Conservation (phyloP, 768 basidiomycete species). For the Suillus weaverae region DNA sequence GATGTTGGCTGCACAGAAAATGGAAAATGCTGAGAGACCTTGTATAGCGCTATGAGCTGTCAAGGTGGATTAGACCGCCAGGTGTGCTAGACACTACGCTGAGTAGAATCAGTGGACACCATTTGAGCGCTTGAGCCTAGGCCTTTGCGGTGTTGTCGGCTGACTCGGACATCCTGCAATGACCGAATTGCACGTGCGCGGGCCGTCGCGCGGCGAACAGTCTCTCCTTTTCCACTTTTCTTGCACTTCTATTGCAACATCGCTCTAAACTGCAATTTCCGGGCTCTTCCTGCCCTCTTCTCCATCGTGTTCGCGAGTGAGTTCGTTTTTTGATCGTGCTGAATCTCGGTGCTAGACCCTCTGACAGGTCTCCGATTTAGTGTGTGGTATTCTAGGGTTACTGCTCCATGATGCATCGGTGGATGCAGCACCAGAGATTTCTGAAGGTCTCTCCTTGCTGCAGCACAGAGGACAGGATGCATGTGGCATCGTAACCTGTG, state of each 20-base stretch:
- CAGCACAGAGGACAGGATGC: slow-evolving; percentile 99
- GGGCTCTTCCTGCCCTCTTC: neutral
- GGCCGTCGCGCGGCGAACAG: neutral
- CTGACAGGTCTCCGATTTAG: slow-evolving; percentile 26
- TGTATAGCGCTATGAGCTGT: neutral
- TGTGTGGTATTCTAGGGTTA: slow-evolving; percentile 94
- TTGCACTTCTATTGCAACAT: neutral
- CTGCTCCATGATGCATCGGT: slow-evolving; percentile 74
- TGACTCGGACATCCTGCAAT: too few relatives aligned
- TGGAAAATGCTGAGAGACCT: neutral
- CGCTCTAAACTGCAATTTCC: neutral
- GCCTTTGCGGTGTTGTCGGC: too few relatives aligned
- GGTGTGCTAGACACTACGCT: neutral
- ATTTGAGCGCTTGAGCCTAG: too few relatives aligned
- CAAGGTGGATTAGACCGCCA: neutral
- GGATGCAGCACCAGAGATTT: slow-evolving; percentile 85
- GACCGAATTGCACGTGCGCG: neutral
- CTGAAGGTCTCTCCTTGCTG: slow-evolving; percentile 90
- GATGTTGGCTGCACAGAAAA: neutral
- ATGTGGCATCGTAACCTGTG: slow-evolving; percentile 95
- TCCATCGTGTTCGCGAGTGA: slow-evolving; percentile 24
- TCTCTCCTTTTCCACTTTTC: neutral
- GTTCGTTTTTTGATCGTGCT: slow-evolving; percentile 18
- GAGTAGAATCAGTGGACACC: neutral
- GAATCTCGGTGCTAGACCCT: neutral